Conservation (phyloP, 2,329 filamentous ascomycete species). For the Nothopassalora personata region DNA sequence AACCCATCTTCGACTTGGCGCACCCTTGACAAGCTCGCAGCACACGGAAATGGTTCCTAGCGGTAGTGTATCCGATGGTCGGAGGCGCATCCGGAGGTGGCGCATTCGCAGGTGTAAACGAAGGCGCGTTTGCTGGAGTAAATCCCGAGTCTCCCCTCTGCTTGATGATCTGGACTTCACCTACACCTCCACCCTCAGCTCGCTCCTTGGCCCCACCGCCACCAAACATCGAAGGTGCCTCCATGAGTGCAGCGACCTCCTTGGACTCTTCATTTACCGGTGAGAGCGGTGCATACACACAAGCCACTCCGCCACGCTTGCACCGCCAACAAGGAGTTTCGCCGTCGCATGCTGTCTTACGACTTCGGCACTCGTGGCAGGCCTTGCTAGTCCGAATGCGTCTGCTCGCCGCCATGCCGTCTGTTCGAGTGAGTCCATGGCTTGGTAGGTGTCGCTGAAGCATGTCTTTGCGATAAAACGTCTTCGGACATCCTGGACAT, state of each 20-base stretch:
- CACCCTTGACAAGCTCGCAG: not conserved
- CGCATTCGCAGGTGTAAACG: not conserved
- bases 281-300: not conserved
- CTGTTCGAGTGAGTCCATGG: conserved; percentile 1
- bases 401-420: not conserved
- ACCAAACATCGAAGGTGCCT: not conserved
- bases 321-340: conserved; percentile 1
- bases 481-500: conserved; percentile 1
- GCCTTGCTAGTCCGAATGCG: not conserved
- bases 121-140: not conserved
- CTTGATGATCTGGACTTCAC: too few relatives aligned
- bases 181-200: not conserved
- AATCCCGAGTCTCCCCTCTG: not conserved
- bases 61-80: not conserved
- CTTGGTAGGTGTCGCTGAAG: conserved; percentile 2
- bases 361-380: not conserved
- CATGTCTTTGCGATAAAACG: conserved; percentile 4
- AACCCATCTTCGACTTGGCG: conserved; percentile 1
- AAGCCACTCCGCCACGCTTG: not conserved
- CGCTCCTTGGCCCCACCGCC: not conserved
- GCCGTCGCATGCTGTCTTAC: conserved; percentile 1
- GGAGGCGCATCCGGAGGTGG: not conserved
- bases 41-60: not conserved
- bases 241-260: conserved; percentile 2
- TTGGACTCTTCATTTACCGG: not conserved